Evolutionary conservation across 1,139 yeast species (phyloP), one percentile per base, ranked within the genome.

Genomic region (Candida sanyaensis): DNA sequence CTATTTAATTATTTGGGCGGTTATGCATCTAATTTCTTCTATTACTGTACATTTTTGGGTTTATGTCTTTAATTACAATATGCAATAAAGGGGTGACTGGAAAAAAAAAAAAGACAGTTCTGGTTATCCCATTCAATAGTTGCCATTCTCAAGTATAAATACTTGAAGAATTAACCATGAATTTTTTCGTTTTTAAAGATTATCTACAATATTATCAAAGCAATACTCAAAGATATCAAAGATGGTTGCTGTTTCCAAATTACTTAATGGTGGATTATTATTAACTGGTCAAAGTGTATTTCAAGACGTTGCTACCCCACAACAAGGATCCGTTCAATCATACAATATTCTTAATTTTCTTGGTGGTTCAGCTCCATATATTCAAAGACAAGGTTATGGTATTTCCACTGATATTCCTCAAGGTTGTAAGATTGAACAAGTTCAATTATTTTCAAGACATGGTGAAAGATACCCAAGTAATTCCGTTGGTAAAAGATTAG

Each of bases 391-490:
- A 8, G 82, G 81, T 0, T 69, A 59, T 50, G 83, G 83, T 13
- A 74, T 78, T 37, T 66, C 71, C 26, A 71, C 77, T 32, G 73
- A 65, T 28, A 57, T 68, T 40, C 90, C 91, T 8, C 69, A 61
- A 3, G 72, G 73, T 43, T 80, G 88, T 59, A 62, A 68, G 8
- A 71, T 85, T 43, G 84, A 83, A 51, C 90, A 84, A 62, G 88
- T 84, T n/a, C 84, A 82, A 54, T 65, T 82, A 51, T 66, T 82
- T 44, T 73, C 78, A 49, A 78, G 93, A 60, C 93, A 87, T 57
- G 93, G 92, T n/a, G 91, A 85, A 59, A 70, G 93, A 57, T 86
- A 73, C 61, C 90, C 89, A 17, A 64, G 73, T 3, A 58, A 58
- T 13, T 55, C 60, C 29, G 59, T 61, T 17, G 77, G 75, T 24